Evolutionary conservation across 2,329 filamentous ascomycete species (phyloP), one percentile per base, ranked within the genome.

Genomic region (Clarireedia sp.): DNA sequence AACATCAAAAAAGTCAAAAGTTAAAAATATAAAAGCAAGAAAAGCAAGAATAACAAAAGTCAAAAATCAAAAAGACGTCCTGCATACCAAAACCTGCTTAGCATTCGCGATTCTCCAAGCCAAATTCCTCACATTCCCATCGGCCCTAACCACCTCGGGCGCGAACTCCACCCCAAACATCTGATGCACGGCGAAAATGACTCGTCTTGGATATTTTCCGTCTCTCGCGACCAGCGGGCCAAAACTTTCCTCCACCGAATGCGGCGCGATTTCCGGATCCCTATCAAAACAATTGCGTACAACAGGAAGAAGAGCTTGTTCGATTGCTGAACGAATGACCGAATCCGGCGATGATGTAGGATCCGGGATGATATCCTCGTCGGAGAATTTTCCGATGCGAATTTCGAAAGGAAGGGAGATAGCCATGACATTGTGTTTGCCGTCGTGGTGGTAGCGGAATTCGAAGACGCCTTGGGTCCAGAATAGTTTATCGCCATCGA

Each of bases 91-190:
- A 61, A 96, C 94, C 72, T 91, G 89, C 76, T 96, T 96, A 37
- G 94, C 94, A 69, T 95, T 95, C 70, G 87, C 94, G 60, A 99
- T 89, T 66, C 94, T 81, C 91, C 92, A 96, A 5, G 91, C 90
- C 60, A 99, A 75, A 68, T 95, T 96, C 67, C 80, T 83, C 57
- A 97, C 88, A 63, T 86, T 95, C 5, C 94, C 90, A 73, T 99
- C 94, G 0, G 91, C 90, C 51, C 88, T 83, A 33, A 99, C 94
- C 0, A 97, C 92, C 45, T 90, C 89, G 0, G 91, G 86, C 1
- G 94, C 89, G 68, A 99, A 91, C 70, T 99, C 94, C 58, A 99
- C 88, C 51, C 91, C 94, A 69, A 99, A 95, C 90, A 96, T 96
- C 69, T 95, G 88, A 60, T 89, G 87, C 26, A 99, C 89, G 4